A percentile compares a stretch with the other conserved stretches of the same genome.
Evolutionary conservation across 208 protist species (phyloP).

Genomic region (Leishmania tropica): DNA sequence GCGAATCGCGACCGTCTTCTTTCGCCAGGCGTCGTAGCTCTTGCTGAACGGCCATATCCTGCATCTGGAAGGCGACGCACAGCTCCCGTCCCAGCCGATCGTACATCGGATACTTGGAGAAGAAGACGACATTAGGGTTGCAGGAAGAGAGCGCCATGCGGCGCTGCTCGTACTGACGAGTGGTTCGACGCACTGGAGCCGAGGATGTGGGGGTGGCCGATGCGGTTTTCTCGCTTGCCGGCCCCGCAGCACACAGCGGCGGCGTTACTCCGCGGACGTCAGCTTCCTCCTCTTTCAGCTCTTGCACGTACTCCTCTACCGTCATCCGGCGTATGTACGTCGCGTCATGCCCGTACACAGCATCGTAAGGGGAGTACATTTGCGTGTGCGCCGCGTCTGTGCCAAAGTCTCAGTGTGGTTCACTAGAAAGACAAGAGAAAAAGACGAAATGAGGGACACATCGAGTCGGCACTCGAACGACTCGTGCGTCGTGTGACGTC

Average conservation of each 20-base stretch:
- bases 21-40: constrained; percentile 55
- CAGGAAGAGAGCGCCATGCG: constrained; percentile 55
- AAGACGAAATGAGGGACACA: background rate
- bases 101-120: constrained; percentile 72
- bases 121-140: constrained; percentile 70
- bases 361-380: constrained; percentile 67
- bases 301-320: constrained; percentile 60
- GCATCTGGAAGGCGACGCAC: constrained; percentile 78
- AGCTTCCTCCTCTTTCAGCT: constrained; percentile 52
- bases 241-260: background rate
- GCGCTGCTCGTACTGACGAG: constrained; percentile 37
- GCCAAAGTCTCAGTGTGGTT: background rate
- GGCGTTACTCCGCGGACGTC: constrained; percentile 13
- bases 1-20: constrained; percentile 22
- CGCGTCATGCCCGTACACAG: constrained; percentile 73
- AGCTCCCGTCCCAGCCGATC: constrained; percentile 79
- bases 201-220: background rate
- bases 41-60: constrained; percentile 71
- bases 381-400: background rate
- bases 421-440: background rate
- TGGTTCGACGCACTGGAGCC: background rate
- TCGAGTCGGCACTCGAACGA: background rate
- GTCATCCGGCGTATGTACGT: constrained; percentile 74
- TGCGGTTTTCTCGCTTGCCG: background rate
- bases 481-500: background rate